These are phyloP conservation scores for Fusarium caatingaense DNA, from an alignment of 2,329 filamentous ascomycete species.

Conservation along the genomic window DNA sequence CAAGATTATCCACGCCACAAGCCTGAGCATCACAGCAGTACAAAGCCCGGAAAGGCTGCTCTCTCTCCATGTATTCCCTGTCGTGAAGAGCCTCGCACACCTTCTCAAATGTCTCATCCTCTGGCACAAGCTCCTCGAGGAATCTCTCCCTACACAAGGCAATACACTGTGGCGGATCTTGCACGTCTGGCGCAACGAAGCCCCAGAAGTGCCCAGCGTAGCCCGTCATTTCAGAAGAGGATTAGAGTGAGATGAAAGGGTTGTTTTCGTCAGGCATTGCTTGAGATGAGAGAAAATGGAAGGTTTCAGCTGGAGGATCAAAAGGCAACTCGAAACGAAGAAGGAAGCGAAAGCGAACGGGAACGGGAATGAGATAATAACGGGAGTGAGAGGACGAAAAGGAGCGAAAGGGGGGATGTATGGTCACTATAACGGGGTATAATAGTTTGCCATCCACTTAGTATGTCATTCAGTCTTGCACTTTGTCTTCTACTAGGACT, in stretches of 20 bases:
- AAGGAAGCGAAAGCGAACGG: conserved; percentile 24
- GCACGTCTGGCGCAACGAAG: conserved; percentile 45
- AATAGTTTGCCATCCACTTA: not conserved
- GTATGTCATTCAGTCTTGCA: not conserved
- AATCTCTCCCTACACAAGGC: conserved; percentile 50
- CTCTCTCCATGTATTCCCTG: conserved; percentile 40
- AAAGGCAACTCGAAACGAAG: conserved; percentile 40
- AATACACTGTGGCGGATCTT: conserved; percentile 52
- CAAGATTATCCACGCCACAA: conserved; percentile 59
- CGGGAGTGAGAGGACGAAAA: conserved; percentile 12
- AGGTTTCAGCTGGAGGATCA: conserved; percentile 38
- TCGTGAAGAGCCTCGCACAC: conserved; percentile 51
- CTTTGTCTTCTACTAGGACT: not conserved
- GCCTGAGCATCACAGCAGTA: conserved; percentile 64
- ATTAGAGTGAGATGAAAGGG: not conserved
- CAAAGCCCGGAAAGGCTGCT: conserved; percentile 55
- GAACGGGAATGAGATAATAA: not conserved
- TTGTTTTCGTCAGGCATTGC: conserved; percentile 22
- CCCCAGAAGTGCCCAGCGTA: conserved; percentile 47
- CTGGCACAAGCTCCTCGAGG: conserved; percentile 45
- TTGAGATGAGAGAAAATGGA: not conserved
- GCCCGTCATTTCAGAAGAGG: conserved; percentile 8
- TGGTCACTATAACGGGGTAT: not conserved
- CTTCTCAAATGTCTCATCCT: conserved; percentile 46
- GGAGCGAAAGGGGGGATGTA: conserved; percentile 10